Percentiles rank a stretch among this genome's conserved stretches.
phyloP scores from a whole-genome alignment of 2,329 filamentous ascomycete species.

The Verticillium nubilum region DNA sequence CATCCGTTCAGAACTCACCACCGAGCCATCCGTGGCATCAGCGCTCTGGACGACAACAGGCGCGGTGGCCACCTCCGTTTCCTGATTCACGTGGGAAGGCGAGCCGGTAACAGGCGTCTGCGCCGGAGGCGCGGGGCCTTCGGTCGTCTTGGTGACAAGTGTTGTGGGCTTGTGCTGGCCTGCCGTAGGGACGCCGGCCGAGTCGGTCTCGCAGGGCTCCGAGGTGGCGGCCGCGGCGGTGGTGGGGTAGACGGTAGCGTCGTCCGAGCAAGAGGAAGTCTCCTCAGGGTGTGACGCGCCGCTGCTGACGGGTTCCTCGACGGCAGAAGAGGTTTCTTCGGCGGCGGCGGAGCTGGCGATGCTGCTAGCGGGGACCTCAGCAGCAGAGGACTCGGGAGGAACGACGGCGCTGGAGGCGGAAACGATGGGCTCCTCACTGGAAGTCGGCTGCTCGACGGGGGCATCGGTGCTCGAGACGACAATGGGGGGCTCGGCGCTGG shows the following conservation, averaged over 20 bases:
- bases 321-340: background rate
- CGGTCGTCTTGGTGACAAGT: background rate
- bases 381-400: background rate
- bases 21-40: background rate
- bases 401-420: background rate
- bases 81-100: background rate
- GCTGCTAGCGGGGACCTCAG: background rate
- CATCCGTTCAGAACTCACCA: background rate
- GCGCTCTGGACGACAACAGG: background rate
- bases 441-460: background rate
- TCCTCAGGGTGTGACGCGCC: background rate
- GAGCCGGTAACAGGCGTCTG: background rate
- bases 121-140: background rate
- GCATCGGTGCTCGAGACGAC: background rate
- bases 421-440: background rate
- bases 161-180: background rate
- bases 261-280: background rate
- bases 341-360: background rate
- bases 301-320: background rate
- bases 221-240: background rate
- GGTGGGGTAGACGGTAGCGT: background rate
- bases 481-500: background rate
- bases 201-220: slow-evolving; percentile 1
- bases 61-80: background rate
- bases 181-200: background rate